Percentiles rank a stretch among this genome's conserved stretches.
Evolutionary conservation across 208 protist species (phyloP).

Genomic region (Tritrichomonas foetus): DNA sequence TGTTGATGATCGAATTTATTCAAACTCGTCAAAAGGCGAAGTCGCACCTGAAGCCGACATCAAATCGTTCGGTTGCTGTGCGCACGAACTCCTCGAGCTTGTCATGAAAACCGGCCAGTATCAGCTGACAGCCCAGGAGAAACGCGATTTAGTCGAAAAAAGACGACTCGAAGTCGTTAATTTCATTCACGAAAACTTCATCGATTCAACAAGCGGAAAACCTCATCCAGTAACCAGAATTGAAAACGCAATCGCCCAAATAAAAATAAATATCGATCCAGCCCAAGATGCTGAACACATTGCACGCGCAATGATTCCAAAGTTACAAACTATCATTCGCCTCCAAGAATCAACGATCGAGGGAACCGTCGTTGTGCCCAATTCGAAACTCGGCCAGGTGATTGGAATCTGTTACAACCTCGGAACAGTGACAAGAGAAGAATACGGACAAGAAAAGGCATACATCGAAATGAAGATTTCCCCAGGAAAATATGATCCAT

Average conservation of each 20-base stretch:
- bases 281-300: background rate
- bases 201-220: background rate
- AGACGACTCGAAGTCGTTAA: background rate
- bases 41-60: background rate
- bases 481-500: conserved; percentile 13
- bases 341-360: background rate
- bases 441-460: conserved; percentile 5
- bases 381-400: background rate
- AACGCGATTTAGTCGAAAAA: background rate
- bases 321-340: background rate
- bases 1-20: conserved; percentile 27
- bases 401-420: background rate
- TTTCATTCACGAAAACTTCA: conserved; percentile 35
- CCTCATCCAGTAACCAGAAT: conserved; percentile 33
- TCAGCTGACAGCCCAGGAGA: conserved; percentile 37
- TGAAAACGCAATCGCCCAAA: background rate
- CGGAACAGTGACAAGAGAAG: background rate
- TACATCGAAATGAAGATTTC: background rate
- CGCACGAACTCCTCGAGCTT: background rate
- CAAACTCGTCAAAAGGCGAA: background rate
- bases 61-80: background rate
- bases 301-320: background rate
- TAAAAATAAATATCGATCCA: conserved; percentile 1
- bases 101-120: conserved; percentile 24
- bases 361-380: background rate